Evolutionary conservation across 352 stramenopile genomes (phyloP).

Genomic region (Phytophthora brassicae): DNA sequence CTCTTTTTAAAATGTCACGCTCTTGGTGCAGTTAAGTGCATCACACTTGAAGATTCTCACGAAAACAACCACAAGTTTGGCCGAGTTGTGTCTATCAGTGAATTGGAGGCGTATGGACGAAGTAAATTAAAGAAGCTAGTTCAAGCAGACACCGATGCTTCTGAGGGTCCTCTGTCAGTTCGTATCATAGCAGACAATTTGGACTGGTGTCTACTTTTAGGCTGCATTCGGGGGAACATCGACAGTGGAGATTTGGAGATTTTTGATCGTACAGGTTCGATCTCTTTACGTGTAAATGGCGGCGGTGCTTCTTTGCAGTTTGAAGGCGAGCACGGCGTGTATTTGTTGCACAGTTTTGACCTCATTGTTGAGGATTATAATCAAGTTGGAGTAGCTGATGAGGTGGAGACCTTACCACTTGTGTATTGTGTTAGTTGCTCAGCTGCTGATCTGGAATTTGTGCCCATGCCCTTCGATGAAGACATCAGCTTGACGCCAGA

Average conservation of each 20-base stretch:
- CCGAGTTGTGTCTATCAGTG: slow-evolving; percentile 24
- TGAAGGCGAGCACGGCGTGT: slow-evolving; percentile 17
- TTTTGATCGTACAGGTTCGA: slow-evolving; percentile 44
- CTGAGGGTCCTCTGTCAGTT: slow-evolving; percentile 6
- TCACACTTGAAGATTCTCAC: slow-evolving; percentile 11
- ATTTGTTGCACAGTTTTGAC: slow-evolving; percentile 38
- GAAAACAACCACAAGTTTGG: slow-evolving; percentile 20
- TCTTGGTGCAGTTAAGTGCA: slow-evolving; percentile 12
- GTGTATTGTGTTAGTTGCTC: slow-evolving; percentile 30
- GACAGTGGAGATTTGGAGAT: slow-evolving; percentile 43
- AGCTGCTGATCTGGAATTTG: slow-evolving; percentile 18
- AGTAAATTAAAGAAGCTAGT: slow-evolving; percentile 7
- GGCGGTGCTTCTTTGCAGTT: neutral
- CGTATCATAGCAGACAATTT: slow-evolving; percentile 23
- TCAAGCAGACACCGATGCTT: neutral
- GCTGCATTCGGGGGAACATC: slow-evolving; percentile 36
- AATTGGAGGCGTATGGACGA: slow-evolving; percentile 23
- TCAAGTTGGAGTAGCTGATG: neutral
- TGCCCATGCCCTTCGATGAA: slow-evolving; percentile 27
- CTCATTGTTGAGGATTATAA: slow-evolving; percentile 36
- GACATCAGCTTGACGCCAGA: neutral
- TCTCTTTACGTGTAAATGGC: slow-evolving; percentile 27
- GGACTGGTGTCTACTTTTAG: slow-evolving; percentile 41
- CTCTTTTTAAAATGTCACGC: slow-evolving; percentile 44
- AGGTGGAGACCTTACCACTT: slow-evolving; percentile 17